phyloP scores from a whole-genome alignment of 192 early-diverging fungal species.

The Coemansia aciculifera region DNA sequence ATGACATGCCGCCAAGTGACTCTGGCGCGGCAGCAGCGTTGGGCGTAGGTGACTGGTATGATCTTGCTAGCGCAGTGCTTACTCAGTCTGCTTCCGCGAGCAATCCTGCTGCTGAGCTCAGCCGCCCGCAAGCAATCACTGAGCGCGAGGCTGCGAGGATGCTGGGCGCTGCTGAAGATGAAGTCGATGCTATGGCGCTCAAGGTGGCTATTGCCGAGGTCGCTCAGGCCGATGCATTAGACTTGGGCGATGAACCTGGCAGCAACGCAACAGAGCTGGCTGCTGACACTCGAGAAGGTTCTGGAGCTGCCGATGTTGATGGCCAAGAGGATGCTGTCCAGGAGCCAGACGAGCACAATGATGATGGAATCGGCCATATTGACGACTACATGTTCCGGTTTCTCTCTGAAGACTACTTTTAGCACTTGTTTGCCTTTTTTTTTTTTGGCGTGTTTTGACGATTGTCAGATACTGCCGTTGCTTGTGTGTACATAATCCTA shows the following conservation, averaged over 20 bases:
- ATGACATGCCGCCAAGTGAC: not conserved
- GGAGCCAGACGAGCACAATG: conserved; percentile 24
- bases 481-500: not conserved
- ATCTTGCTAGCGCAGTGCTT: conserved; percentile 33
- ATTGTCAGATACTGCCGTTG: not conserved
- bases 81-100: conserved; percentile 9
- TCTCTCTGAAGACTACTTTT: conserved; percentile 13
- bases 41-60: conserved; percentile 45
- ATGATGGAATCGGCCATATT: conserved; percentile 64
- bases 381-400: conserved; percentile 76
- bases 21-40: conserved; percentile 11
- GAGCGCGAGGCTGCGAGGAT: conserved; percentile 23
- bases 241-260: conserved; percentile 28
- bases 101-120: not conserved
- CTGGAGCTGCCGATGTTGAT: not conserved
- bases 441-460: not conserved
- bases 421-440: not conserved
- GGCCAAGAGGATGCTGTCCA: not conserved
- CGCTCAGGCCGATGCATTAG: conserved; percentile 40
- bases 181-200: conserved; percentile 37
- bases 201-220: conserved; percentile 36
- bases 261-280: not conserved
- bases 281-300: not conserved
- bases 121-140: conserved; percentile 10
- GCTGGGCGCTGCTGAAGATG: conserved; percentile 32